These are phyloP conservation scores for Ascochyta fabae DNA, from an alignment of 2,329 filamentous ascomycete genomes.

Conservation along the genomic window DNA sequence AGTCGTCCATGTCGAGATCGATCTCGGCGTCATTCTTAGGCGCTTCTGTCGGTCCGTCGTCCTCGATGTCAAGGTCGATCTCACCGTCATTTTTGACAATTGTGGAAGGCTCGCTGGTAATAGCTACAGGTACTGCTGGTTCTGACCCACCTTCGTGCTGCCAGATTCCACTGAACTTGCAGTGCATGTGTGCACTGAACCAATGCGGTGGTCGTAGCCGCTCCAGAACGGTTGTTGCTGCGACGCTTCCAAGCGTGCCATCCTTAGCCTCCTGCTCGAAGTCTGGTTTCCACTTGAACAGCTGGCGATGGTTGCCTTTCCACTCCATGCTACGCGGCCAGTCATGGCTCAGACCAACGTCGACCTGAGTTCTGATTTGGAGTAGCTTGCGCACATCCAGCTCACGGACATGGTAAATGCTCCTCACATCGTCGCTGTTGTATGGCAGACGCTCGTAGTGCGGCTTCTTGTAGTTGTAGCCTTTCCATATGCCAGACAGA, in stretches of 20 bases:
- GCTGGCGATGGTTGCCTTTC: slow-evolving; percentile 69
- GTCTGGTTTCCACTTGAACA: slow-evolving; percentile 76
- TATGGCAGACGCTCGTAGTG: slow-evolving; percentile 90
- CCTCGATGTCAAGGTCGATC: slow-evolving; percentile 62
- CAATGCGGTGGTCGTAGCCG: slow-evolving; percentile 82
- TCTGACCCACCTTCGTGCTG: slow-evolving; percentile 50
- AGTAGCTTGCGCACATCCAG: slow-evolving; percentile 89
- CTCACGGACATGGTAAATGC: slow-evolving; percentile 89
- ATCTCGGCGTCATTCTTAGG: slow-evolving; percentile 45
- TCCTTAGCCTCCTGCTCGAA: slow-evolving; percentile 78
- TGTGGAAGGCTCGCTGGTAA: not conserved
- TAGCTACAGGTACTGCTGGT: slow-evolving; percentile 18
- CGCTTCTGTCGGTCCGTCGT: slow-evolving; percentile 48
- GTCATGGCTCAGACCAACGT: slow-evolving; percentile 92
- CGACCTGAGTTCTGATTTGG: slow-evolving; percentile 83
- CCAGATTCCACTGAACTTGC: slow-evolving; percentile 76
- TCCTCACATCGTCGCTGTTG: slow-evolving; percentile 74
- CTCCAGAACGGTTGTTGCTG: slow-evolving; percentile 81
- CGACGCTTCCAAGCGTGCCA: slow-evolving; percentile 78
- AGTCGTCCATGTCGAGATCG: slow-evolving; percentile 52
- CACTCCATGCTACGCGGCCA: slow-evolving; percentile 88
- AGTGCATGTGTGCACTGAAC: slow-evolving; percentile 91
- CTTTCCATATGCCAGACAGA: slow-evolving; percentile 94
- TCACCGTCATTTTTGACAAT: slow-evolving; percentile 65
- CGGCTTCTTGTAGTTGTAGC: slow-evolving; percentile 80